These are phyloP conservation scores for Cornus florida DNA, from an alignment of 148 eudicot species.

Conservation along the genomic window DNA sequence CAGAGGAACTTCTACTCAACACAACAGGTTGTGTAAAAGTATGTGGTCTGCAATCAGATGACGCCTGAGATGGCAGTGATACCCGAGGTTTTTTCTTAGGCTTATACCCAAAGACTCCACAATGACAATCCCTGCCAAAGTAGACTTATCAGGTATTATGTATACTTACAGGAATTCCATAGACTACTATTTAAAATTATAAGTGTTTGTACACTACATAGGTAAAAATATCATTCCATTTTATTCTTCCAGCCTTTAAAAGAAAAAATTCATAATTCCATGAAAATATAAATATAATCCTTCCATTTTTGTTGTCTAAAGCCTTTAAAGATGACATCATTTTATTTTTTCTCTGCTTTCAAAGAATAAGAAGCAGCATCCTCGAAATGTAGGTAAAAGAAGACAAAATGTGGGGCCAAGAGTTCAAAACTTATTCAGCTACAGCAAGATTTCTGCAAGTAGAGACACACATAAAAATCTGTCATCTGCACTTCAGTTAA, in stretches of 20 bases:
- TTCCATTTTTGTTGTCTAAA: neutral
- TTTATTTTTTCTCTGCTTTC: neutral
- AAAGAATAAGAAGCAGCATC: neutral
- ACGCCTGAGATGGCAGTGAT: constrained; percentile 15
- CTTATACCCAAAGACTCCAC: constrained; percentile 78
- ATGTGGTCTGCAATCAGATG: constrained; percentile 24
- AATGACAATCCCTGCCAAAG: constrained; percentile 73
- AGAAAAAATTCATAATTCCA: neutral
- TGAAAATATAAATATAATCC: neutral
- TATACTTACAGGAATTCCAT: neutral
- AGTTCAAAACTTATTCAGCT: constrained; percentile 5
- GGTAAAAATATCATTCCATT: neutral
- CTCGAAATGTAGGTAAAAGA: neutral
- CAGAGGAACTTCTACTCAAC: constrained; percentile 21
- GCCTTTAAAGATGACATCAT: neutral
- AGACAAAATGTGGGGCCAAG: neutral
- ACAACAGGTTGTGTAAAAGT: constrained; percentile 29
- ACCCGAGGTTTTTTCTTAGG: constrained; percentile 39
- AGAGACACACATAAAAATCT: neutral
- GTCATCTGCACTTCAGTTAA: neutral
- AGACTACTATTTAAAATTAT: neutral
- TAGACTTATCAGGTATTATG: constrained; percentile 10
- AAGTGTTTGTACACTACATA: neutral
- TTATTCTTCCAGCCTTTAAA: neutral
- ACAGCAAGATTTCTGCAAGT: constrained; percentile 8